phyloP scores from a whole-genome alignment of 1,284 basidiomycete genomes.

The Ganoderma leucocontextum region DNA sequence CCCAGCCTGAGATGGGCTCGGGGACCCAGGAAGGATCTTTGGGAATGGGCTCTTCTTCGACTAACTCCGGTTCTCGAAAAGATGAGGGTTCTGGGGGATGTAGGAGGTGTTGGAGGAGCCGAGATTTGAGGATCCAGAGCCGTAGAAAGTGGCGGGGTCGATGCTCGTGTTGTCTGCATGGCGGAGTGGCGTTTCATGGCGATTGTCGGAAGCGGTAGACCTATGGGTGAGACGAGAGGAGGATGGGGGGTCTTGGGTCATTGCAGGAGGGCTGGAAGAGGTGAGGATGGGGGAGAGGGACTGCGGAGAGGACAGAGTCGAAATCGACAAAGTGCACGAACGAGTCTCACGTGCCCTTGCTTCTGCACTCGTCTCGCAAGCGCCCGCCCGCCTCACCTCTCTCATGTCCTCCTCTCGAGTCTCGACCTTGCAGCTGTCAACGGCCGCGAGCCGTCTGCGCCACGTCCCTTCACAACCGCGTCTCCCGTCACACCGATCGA shows the following conservation, averaged over 20 bases:
- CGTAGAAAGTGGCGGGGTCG: slow-evolving; percentile 30
- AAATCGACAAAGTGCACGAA: neutral
- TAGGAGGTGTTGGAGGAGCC: slow-evolving; percentile 46
- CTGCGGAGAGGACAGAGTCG: neutral
- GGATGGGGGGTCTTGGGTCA: slow-evolving; percentile 26
- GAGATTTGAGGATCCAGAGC: slow-evolving; percentile 12
- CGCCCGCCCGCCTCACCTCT: too few relatives aligned
- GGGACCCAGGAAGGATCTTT: slow-evolving; percentile 26
- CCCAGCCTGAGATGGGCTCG: slow-evolving; percentile 26
- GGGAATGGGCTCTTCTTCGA: slow-evolving; percentile 45
- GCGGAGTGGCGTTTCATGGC: slow-evolving; percentile 22
- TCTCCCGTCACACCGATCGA: too few relatives aligned
- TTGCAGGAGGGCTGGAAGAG: neutral
- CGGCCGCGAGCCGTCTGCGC: too few relatives aligned
- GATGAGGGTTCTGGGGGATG: slow-evolving; percentile 39
- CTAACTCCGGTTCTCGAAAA: slow-evolving; percentile 56
- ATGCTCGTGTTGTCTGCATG: slow-evolving; percentile 15
- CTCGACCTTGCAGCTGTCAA: too few relatives aligned
- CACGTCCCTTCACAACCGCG: too few relatives aligned
- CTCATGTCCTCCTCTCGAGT: too few relatives aligned
- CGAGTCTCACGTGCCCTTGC: too few relatives aligned
- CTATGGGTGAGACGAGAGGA: slow-evolving; percentile 21
- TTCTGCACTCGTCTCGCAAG: too few relatives aligned
- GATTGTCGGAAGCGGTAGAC: slow-evolving; percentile 16
- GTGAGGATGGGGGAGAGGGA: too few relatives aligned